Evolutionary conservation across 345 rosid genomes (phyloP).

Genomic region (Trapa bicornis): DNA sequence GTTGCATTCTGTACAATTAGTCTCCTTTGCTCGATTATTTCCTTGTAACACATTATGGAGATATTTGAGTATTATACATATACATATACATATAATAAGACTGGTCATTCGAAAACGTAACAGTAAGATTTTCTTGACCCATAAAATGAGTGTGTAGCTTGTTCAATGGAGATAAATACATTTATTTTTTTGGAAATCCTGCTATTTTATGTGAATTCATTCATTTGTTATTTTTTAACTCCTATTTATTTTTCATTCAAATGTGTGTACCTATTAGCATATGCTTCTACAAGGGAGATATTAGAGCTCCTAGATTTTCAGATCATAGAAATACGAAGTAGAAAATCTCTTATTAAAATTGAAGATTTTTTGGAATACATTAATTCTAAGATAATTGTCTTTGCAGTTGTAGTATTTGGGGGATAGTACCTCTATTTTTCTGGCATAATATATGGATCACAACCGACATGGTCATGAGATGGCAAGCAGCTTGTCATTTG

Average conservation of each 20-base stretch:
- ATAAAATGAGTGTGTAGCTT: not conserved
- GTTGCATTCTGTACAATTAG: not conserved
- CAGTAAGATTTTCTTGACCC: not conserved
- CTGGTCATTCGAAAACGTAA: no score
- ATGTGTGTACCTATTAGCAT: not conserved
- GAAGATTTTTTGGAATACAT: not conserved
- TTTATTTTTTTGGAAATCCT: not conserved
- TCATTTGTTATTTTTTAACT: not conserved
- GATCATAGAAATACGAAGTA: not conserved
- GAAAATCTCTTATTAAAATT: not conserved
- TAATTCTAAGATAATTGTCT: not conserved
- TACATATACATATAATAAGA: no score
- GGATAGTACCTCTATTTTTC: not conserved
- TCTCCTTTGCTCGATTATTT: no score
- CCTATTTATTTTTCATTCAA: not conserved
- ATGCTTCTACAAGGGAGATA: not conserved
- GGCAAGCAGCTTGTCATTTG: slow-evolving; percentile 19
- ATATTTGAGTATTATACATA: no score
- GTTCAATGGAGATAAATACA: not conserved
- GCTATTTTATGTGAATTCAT: not conserved
- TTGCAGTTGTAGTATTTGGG: slow-evolving; percentile 4
- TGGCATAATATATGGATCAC: slow-evolving; percentile 33
- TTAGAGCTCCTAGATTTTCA: not conserved
- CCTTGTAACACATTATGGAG: no score
- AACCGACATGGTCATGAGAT: slow-evolving; percentile 11